phyloP scores from a whole-genome alignment of 2,329 filamentous ascomycete genomes.

The Cryphonectria carpinicola region DNA sequence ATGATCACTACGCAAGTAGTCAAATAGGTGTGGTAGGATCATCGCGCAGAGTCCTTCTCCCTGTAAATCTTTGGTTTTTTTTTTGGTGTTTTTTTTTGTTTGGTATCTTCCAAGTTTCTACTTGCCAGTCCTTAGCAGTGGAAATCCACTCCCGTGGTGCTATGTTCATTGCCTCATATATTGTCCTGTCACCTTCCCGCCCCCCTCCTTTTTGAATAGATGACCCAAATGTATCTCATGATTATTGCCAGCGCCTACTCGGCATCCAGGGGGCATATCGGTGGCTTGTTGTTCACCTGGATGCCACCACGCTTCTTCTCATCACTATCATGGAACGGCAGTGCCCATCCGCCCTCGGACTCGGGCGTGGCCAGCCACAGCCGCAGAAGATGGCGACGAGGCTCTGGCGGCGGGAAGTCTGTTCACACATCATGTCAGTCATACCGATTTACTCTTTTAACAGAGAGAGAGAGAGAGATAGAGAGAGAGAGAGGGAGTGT shows the following conservation, averaged over 20 bases:
- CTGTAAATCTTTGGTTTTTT: not conserved
- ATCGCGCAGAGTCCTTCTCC: no score
- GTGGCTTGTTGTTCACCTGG: constrained; percentile 80
- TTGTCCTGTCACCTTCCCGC: not conserved
- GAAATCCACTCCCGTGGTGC: not conserved
- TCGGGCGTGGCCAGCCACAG: constrained; percentile 85
- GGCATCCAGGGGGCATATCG: constrained; percentile 75
- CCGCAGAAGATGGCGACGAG: constrained; percentile 77
- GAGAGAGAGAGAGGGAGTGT: no score
- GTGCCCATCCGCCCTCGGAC: constrained; percentile 79
- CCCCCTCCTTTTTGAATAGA: no score
- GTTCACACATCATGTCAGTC: not conserved
- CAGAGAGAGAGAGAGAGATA: no score
- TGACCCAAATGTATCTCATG: not conserved
- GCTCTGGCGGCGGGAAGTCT: constrained; percentile 65
- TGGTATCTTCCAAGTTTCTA: not conserved
- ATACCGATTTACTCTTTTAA: constrained; percentile 35
- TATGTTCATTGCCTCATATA: not conserved
- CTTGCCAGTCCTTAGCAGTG: not conserved
- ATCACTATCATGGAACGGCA: constrained; percentile 79
- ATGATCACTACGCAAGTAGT: no score
- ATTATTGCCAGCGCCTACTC: constrained; percentile 55
- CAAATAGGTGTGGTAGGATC: no score
- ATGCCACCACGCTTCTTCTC: constrained; percentile 90
- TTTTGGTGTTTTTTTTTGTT: not conserved